Evolutionary conservation across 257 asterid genomes (phyloP).

Genomic region (Nicotiana undulata): DNA sequence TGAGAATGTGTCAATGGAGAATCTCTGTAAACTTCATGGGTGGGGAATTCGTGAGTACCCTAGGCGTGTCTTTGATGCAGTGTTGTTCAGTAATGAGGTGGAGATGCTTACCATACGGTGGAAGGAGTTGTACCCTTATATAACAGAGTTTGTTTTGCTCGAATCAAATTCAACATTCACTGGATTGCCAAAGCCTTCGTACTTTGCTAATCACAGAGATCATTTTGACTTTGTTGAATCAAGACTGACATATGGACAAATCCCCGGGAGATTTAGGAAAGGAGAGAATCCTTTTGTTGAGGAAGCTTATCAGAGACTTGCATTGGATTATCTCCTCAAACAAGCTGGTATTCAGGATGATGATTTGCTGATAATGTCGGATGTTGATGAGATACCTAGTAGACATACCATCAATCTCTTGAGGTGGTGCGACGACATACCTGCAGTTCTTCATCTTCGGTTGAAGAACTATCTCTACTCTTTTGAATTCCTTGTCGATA

Average conservation of each 20-base stretch:
- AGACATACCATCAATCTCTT: conserved; percentile 64
- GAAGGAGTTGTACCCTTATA: conserved; percentile 71
- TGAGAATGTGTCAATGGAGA: conserved; percentile 70
- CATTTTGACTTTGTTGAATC: conserved; percentile 58
- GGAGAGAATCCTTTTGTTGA: conserved; percentile 80
- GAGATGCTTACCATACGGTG: conserved; percentile 70
- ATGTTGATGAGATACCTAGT: conserved; percentile 78
- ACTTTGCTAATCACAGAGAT: conserved; percentile 40
- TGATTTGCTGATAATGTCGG: conserved; percentile 72
- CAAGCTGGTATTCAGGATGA: conserved; percentile 80
- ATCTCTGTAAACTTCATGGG: conserved; percentile 72
- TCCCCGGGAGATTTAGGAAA: conserved; percentile 58
- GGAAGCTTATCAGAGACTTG: conserved; percentile 80
- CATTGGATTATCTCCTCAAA: conserved; percentile 71
- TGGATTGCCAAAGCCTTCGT: conserved; percentile 59
- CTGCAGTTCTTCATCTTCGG: conserved; percentile 69
- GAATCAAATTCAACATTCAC: conserved; percentile 88
- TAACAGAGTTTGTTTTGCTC: conserved; percentile 60
- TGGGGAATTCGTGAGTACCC: conserved; percentile 79
- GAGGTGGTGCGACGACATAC: conserved; percentile 74
- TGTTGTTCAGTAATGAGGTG: conserved; percentile 68
- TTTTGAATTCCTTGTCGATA: conserved; percentile 66
- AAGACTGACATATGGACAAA: conserved; percentile 67
- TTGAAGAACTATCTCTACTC: conserved; percentile 72
- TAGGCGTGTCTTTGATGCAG: conserved; percentile 80